Base-by-base conservation (phyloP, 1,284 basidiomycete species). In the Cutaneotrichosporon sp. region DNA sequence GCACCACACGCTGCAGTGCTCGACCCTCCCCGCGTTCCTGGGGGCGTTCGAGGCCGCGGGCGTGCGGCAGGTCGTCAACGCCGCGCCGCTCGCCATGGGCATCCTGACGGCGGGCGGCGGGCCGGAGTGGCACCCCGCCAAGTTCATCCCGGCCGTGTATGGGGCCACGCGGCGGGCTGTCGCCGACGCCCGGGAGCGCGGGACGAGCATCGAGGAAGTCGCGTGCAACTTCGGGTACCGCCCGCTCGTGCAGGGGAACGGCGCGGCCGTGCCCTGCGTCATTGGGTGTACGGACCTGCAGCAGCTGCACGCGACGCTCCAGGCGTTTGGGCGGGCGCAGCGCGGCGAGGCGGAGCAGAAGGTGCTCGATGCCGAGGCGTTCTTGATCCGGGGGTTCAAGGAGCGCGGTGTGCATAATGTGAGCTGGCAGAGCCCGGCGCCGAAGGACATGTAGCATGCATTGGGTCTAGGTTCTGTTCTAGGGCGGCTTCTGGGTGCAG, bases 1-100 rank as follows among this genome's bases (percentile, higher is more conserved):
- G n/a, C 91, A 95, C 75, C 85, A 91, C 54, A 89, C 86, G 33
- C 81, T 95, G n/a, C 90, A 92, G 73, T 94, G 92, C 78, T 78
- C 82, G 33, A 84, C 87, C 3, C 83, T 95, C 68, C 70, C 5
- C 72, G 69, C 0, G 95, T 87, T 75, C 82, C 85, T 25, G 82
- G 84, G 6, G 83, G 85, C 38, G 84, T 97, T 64, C 57, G 74
- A 80, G 13, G 52, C 87, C 27, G 91, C 91, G 0, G 79, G 84
- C 55, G 84, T 94, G 16, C 77, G 78, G 36, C 87, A 91, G 63
- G 82, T 98, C 36, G 70, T 95, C 52, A 86, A 89, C 34, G 95
- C 94, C 5, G 93, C 92, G 0, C 95, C 95, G 3, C 84, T 98
- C 56, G 88, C 87, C 69, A 98, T 98, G 95, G 92, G 91, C 0